These are phyloP conservation scores for Epichloe sp. DNA, from an alignment of 2,329 filamentous ascomycete genomes.

Conservation along the genomic window DNA sequence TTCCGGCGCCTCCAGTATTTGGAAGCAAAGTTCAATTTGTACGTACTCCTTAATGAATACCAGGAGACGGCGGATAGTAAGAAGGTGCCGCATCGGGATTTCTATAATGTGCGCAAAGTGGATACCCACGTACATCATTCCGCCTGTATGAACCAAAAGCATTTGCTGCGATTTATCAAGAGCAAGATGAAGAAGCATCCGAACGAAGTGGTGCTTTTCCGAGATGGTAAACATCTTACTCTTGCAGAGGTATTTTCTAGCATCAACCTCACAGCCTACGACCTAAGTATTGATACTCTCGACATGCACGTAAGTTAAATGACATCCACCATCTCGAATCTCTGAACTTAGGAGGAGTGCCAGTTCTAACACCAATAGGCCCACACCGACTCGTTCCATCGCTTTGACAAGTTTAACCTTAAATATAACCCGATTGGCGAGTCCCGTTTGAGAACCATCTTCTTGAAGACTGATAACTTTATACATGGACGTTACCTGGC, in stretches of 20 bases:
- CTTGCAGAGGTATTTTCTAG: slow-evolving; percentile 90
- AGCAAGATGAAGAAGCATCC: slow-evolving; percentile 99
- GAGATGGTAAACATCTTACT: slow-evolving; percentile 86
- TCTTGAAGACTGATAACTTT: slow-evolving; percentile 96
- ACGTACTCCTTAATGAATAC: slow-evolving; percentile 87
- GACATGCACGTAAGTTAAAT: slow-evolving; percentile 79
- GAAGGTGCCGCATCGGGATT: slow-evolving; percentile 92
- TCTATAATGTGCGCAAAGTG: slow-evolving; percentile 97
- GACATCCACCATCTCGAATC: neutral
- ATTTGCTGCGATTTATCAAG: slow-evolving; percentile 95
- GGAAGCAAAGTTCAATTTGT: slow-evolving; percentile 94
- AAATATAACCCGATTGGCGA: slow-evolving; percentile 98
- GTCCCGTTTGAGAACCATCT: slow-evolving; percentile 91
- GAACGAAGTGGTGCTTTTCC: slow-evolving; percentile 82
- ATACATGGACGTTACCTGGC: slow-evolving; percentile 92
- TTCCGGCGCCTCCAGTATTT: slow-evolving; percentile 90
- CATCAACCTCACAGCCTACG: slow-evolving; percentile 94
- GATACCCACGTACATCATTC: slow-evolving; percentile 99
- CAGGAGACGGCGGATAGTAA: slow-evolving; percentile 98
- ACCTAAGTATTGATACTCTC: slow-evolving; percentile 92
- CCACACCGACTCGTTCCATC: slow-evolving; percentile 94
- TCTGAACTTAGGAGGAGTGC: neutral
- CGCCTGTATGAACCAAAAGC: slow-evolving; percentile 99
- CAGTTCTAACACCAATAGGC: slow-evolving; percentile 38
- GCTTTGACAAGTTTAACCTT: slow-evolving; percentile 98